Evolutionary conservation across 768 basidiomycete species (phyloP), one percentile per base, ranked within the genome.

Genomic region (Tylopilus plumbeoviolaceoides): DNA sequence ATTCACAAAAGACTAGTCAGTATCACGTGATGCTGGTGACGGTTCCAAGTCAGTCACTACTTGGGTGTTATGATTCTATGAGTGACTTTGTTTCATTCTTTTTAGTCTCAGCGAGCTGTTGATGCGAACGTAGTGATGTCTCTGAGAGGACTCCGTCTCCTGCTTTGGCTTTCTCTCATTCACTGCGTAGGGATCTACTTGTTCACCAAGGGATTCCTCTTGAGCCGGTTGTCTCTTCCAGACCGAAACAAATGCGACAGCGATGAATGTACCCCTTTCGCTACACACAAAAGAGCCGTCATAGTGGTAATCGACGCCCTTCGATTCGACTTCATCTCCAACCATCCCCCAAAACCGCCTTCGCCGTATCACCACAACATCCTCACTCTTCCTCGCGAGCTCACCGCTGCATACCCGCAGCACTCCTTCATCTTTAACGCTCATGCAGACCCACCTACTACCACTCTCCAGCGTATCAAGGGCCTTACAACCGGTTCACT

Each of bases 391-490:
- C 95, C 95, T 0, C 73, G 75, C 4, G 79, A 89, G 62, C 77
- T 98, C 31, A 85, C 89, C 0, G 71, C 73, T 0, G 62, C 71
- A 2, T 70, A 78, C 15, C 95, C 97, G 0, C 66, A 73, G 36
- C 79, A 85, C 48, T 95, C 94, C 0, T 83, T 95, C 68, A 74
- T 98, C 41, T 93, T 91, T 70, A 89, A 98, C 63, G 78, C 91
- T 2, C 85, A 90, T 70, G 83, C 93, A 4, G 95, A 99, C 63
- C 95, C 97, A 0, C 97, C 97, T 0, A 99, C 97, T 0, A 83
- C 92, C 0, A 98, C 95, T 0, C 78, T 98, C 36, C 97, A 98
- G 67, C 81, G 97, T 2, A 85, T 99, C 59, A 99, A 99, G 63
- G 97, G 86, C 0, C 73, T 99, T 39, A 97, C 93, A 0, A 98